Conservation (phyloP, 192 early-diverging fungal species). For the Coemansia sp. region DNA sequence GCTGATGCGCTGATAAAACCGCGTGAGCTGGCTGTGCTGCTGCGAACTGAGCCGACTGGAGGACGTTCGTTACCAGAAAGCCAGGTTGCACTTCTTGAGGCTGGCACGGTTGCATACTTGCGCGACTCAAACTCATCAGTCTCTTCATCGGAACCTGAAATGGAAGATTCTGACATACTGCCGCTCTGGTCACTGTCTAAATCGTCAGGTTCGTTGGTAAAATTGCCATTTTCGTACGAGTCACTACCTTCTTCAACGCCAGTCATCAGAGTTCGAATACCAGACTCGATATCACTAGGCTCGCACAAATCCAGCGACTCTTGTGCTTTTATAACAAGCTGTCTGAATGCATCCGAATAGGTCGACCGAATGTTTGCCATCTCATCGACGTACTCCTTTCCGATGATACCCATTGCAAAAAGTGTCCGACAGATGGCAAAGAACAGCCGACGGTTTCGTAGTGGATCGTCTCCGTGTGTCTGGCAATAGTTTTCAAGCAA, state of each 20-base stretch:
- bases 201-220: not conserved
- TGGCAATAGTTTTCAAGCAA: slow-evolving; percentile 89
- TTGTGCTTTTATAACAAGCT: slow-evolving; percentile 79
- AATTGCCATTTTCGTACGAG: not conserved
- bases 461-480: slow-evolving; percentile 81
- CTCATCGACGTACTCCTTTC: slow-evolving; percentile 77
- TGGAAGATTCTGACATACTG: not conserved
- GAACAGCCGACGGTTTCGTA: slow-evolving; percentile 82
- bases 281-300: slow-evolving; percentile 48
- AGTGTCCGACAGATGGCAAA: slow-evolving; percentile 86
- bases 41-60: not conserved
- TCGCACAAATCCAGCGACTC: slow-evolving; percentile 50
- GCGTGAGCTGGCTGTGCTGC: slow-evolving; percentile 1
- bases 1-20: slow-evolving; percentile 1
- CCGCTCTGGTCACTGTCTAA: not conserved
- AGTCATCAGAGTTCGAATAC: slow-evolving; percentile 34
- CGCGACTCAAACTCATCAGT: slow-evolving; percentile 8
- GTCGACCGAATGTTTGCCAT: slow-evolving; percentile 77
- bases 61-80: not conserved
- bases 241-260: slow-evolving; percentile 26
- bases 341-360: slow-evolving; percentile 82
- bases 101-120: slow-evolving; percentile 8
- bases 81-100: slow-evolving; percentile 1
- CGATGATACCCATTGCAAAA: slow-evolving; percentile 78
- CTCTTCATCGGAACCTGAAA: slow-evolving; percentile 20